Percentiles rank a stretch among this genome's conserved stretches.
These are phyloP conservation scores for Teratosphaeria epicoccoides DNA, from an alignment of 2,329 filamentous ascomycete genomes.

Conservation along the genomic window DNA sequence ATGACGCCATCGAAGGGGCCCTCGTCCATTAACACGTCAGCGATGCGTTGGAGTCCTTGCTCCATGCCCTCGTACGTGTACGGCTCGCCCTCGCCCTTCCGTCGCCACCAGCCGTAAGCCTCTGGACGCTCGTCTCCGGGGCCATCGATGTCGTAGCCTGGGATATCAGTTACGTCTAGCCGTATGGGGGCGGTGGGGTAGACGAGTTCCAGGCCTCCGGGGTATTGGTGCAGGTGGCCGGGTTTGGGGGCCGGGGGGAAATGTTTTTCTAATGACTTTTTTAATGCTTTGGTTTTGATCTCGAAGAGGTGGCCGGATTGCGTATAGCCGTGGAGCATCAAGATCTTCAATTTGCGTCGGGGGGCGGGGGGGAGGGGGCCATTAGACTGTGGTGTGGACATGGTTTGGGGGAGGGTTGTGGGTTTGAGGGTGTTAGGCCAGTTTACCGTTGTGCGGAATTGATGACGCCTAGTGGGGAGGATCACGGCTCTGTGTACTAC, in stretches of 20 bases:
- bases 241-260: slow-evolving; percentile 52
- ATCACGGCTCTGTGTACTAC: no score
- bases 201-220: slow-evolving; percentile 36
- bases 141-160: slow-evolving; percentile 47
- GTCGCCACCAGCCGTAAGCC: slow-evolving; percentile 74
- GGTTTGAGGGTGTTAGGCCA: not conserved
- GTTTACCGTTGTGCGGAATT: not conserved
- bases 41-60: slow-evolving; percentile 55
- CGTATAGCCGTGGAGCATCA: slow-evolving; percentile 62
- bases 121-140: slow-evolving; percentile 35
- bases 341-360: slow-evolving; percentile 31
- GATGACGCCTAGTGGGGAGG: no score
- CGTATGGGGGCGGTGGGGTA: slow-evolving; percentile 37
- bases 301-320: slow-evolving; percentile 80
- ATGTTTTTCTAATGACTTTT: slow-evolving; percentile 67
- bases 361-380: not conserved
- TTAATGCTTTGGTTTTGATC: slow-evolving; percentile 75
- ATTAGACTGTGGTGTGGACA: slow-evolving; percentile 1
- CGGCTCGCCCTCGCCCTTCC: slow-evolving; percentile 48
- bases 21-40: slow-evolving; percentile 48
- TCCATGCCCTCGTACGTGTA: slow-evolving; percentile 56
- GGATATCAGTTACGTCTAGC: slow-evolving; percentile 37
- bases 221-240: slow-evolving; percentile 22
- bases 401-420: slow-evolving; percentile 1
- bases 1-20: slow-evolving; percentile 67